Percentiles rank a stretch among this genome's conserved stretches.
These are phyloP conservation scores for Vigna unguiculata DNA, from an alignment of 306 rosid species.

Conservation along the genomic window DNA sequence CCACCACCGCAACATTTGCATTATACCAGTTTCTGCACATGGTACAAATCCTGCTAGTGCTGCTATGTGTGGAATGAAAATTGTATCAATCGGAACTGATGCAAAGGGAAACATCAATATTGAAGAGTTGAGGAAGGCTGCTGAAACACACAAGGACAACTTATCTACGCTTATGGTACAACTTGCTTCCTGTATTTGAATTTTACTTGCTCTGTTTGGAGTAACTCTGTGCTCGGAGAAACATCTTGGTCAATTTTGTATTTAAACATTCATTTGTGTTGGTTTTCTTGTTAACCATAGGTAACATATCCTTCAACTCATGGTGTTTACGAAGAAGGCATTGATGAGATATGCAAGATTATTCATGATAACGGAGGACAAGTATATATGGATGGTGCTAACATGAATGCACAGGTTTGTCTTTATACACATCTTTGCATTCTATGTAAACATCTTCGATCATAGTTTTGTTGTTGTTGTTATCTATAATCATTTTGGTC, in stretches of 20 bases:
- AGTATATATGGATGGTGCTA: conserved; percentile 99
- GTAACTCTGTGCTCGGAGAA: background rate
- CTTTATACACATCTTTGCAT: conserved; percentile 29
- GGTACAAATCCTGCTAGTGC: conserved; percentile 99
- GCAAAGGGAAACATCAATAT: conserved; percentile 96
- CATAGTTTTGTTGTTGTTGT: conserved; percentile 17
- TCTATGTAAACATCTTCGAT: conserved; percentile 10
- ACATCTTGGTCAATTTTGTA: conserved; percentile 2
- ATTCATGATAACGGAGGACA: conserved; percentile 99
- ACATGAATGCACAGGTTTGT: conserved; percentile 96
- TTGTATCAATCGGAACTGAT: conserved; percentile 94
- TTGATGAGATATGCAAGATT: conserved; percentile 94
- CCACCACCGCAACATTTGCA: conserved; percentile 93
- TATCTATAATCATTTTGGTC: background rate
- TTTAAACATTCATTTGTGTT: conserved; percentile 23
- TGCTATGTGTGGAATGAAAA: conserved; percentile 99
- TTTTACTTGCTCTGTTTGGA: background rate
- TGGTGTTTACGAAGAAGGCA: conserved; percentile 98
- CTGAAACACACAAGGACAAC: conserved; percentile 80
- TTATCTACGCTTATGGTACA: conserved; percentile 90
- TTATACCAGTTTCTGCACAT: conserved; percentile 96
- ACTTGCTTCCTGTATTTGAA: conserved; percentile 35
- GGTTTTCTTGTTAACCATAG: conserved; percentile 59
- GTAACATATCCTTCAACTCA: conserved; percentile 99
- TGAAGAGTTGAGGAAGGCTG: conserved; percentile 90